phyloP scores from a whole-genome alignment of 768 basidiomycete species.

The Daedaleopsis nitida region DNA sequence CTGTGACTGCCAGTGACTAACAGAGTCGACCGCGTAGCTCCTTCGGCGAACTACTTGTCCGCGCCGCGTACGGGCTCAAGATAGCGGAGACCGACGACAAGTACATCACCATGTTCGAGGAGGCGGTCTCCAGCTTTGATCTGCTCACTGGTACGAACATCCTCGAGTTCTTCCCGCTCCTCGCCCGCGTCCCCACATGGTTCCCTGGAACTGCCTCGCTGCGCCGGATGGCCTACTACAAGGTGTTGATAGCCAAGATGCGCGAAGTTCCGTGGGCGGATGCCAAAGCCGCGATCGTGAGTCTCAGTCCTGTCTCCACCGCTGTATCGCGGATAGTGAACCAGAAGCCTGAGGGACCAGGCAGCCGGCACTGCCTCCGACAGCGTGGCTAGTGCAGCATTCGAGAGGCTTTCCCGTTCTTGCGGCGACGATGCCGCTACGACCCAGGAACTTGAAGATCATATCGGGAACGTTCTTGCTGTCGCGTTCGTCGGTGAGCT shows the following conservation, averaged over 20 bases:
- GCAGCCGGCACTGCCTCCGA: neutral
- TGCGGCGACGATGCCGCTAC: neutral
- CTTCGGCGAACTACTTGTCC: neutral
- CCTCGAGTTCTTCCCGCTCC: slow-evolving; percentile 28
- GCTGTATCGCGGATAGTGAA: neutral
- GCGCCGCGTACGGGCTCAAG: neutral
- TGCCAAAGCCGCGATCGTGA: slow-evolving; percentile 54
- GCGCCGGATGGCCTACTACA: slow-evolving; percentile 57
- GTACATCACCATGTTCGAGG: slow-evolving; percentile 9
- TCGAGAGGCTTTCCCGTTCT: neutral
- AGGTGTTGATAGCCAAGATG: slow-evolving; percentile 57
- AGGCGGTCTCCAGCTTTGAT: neutral
- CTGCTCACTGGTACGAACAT: slow-evolving; percentile 25
- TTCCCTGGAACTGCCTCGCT: slow-evolving; percentile 67
- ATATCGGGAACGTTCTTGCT: neutral
- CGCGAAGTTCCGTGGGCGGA: slow-evolving; percentile 61
- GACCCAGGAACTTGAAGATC: neutral
- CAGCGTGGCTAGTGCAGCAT: neutral
- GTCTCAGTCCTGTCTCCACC: slow-evolving; percentile 13
- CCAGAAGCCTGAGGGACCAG: neutral
- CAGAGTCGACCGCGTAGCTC: neutral
- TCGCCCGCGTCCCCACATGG: slow-evolving; percentile 62
- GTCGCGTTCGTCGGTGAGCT: neutral
- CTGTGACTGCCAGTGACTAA: no score
- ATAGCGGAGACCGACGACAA: neutral